Conservation (phyloP, 1,139 yeast genomes). For the Suhomyces guaymorum region DNA sequence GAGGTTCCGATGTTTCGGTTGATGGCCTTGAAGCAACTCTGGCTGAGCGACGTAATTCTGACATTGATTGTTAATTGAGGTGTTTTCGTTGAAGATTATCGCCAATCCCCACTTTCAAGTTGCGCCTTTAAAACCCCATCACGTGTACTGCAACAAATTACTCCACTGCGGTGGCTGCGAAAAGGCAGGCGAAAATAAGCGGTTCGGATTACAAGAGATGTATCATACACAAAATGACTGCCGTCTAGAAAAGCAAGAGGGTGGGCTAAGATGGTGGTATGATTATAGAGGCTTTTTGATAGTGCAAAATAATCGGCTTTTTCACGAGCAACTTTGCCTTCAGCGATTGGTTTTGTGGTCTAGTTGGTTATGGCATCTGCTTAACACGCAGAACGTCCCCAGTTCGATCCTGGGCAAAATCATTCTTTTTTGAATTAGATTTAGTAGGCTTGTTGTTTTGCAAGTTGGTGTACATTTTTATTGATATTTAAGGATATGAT, state of each 20-base stretch:
- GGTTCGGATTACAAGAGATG: too few species aligned
- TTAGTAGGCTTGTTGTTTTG: too few species aligned
- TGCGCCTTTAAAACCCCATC: conserved; percentile 2
- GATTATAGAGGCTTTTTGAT: too few species aligned
- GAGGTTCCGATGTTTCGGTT: conserved; percentile 19
- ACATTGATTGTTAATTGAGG: too few species aligned
- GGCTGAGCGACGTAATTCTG: conserved; percentile 56
- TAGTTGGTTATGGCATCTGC: conserved; percentile 99
- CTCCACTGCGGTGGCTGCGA: conserved; percentile 10
- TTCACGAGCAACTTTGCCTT: too few species aligned
- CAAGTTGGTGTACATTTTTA: too few species aligned
- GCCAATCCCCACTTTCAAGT: conserved; percentile 5
- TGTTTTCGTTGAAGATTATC: too few species aligned
- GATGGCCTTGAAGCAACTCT: conserved; percentile 37
- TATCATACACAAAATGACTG: too few species aligned
- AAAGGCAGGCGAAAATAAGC: conserved; percentile 1
- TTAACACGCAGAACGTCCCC: conserved; percentile 99
- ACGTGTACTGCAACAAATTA: conserved; percentile 3
- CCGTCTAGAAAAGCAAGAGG: too few species aligned
- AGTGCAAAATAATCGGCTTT: too few species aligned
- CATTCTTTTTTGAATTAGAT: conserved; percentile 35
- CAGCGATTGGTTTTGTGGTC: conserved; percentile 63
- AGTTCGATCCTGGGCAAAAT: conserved; percentile 99
- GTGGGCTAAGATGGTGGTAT: too few species aligned
- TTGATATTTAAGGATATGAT: too few species aligned